phyloP scores from a whole-genome alignment of 208 protist genomes.

The Jaenimonas drosophilae region DNA sequence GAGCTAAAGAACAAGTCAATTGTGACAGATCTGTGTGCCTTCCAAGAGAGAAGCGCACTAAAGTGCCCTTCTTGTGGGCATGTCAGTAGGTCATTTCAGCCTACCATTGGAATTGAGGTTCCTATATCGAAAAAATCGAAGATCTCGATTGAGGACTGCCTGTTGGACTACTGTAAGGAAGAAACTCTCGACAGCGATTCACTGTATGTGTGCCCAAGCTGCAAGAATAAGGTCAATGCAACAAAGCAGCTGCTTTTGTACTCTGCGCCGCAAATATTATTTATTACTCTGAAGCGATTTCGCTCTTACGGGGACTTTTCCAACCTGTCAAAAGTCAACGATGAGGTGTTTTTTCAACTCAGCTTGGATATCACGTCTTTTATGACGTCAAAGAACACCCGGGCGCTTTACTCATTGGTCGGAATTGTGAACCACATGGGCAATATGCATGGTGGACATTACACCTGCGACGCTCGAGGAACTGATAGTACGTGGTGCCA shows the following conservation, averaged over 20 bases:
- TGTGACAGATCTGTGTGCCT: slow-evolving; percentile 82
- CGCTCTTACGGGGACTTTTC: slow-evolving; percentile 59
- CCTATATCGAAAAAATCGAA: slow-evolving; percentile 28
- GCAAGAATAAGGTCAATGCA: slow-evolving; percentile 55
- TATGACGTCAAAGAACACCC: slow-evolving; percentile 30
- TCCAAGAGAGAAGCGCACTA: slow-evolving; percentile 71
- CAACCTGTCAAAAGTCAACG: slow-evolving; percentile 50
- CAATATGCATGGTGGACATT: slow-evolving; percentile 88
- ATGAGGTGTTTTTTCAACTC: slow-evolving; percentile 52
- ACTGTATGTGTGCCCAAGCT: slow-evolving; percentile 54
- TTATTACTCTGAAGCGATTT: slow-evolving; percentile 87
- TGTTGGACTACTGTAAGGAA: slow-evolving; percentile 57
- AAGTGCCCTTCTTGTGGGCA: slow-evolving; percentile 52
- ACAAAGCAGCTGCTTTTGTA: slow-evolving; percentile 73
- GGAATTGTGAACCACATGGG: slow-evolving; percentile 88
- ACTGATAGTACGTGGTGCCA: slow-evolving; percentile 67
- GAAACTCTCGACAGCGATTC: slow-evolving; percentile 61
- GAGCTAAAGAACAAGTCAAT: slow-evolving; percentile 83
- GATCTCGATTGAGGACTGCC: slow-evolving; percentile 62
- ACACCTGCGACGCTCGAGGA: slow-evolving; percentile 67
- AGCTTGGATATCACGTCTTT: slow-evolving; percentile 57
- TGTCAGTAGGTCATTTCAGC: slow-evolving; percentile 46
- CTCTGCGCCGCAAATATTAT: slow-evolving; percentile 57
- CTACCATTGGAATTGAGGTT: slow-evolving; percentile 56
- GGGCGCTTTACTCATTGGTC: slow-evolving; percentile 63